A percentile compares a stretch with the other conserved stretches of the same genome.
phyloP scores from a whole-genome alignment of 2,329 filamentous ascomycete genomes.

The Fusarium sambucinum region DNA sequence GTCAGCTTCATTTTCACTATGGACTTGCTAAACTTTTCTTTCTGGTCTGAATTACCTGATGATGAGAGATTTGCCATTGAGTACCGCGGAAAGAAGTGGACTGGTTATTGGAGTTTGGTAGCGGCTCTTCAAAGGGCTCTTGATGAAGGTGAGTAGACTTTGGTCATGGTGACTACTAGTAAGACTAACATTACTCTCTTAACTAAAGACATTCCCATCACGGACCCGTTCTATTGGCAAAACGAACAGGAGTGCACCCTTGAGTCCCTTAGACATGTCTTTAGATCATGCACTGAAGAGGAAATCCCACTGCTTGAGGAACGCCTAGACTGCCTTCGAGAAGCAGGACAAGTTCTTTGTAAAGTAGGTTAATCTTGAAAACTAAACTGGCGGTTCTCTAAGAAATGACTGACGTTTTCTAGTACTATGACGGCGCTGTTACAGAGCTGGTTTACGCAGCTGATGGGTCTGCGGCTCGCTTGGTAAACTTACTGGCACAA shows the following conservation, averaged over 20 bases:
- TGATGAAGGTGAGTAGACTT: conserved; percentile 74
- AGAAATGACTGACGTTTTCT: conserved; percentile 28
- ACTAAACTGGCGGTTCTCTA: too few relatives aligned
- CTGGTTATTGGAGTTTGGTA: conserved; percentile 94
- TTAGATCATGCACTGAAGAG: conserved; percentile 87
- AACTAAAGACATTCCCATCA: conserved; percentile 81
- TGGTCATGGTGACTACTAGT: neutral
- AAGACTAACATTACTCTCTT: conserved; percentile 7
- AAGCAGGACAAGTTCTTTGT: conserved; percentile 84
- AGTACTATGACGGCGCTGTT: conserved; percentile 83
- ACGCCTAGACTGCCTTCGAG: conserved; percentile 81
- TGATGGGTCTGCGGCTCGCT: conserved; percentile 80
- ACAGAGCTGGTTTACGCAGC: conserved; percentile 79
- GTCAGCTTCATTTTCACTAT: conserved; percentile 96
- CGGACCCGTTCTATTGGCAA: conserved; percentile 87
- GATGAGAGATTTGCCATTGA: conserved; percentile 84
- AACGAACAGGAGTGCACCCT: conserved; percentile 81
- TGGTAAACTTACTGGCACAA: conserved; percentile 87
- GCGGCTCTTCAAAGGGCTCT: conserved; percentile 87
- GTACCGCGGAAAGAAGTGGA: conserved; percentile 86
- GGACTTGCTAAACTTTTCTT: conserved; percentile 96
- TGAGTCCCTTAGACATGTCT: conserved; percentile 79
- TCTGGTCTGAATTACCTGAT: conserved; percentile 83
- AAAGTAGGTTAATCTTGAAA: conserved; percentile 65
- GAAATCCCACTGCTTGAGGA: conserved; percentile 86